phyloP scores from a whole-genome alignment of 2,329 filamentous ascomycete genomes.

The Epichloe baconii region DNA sequence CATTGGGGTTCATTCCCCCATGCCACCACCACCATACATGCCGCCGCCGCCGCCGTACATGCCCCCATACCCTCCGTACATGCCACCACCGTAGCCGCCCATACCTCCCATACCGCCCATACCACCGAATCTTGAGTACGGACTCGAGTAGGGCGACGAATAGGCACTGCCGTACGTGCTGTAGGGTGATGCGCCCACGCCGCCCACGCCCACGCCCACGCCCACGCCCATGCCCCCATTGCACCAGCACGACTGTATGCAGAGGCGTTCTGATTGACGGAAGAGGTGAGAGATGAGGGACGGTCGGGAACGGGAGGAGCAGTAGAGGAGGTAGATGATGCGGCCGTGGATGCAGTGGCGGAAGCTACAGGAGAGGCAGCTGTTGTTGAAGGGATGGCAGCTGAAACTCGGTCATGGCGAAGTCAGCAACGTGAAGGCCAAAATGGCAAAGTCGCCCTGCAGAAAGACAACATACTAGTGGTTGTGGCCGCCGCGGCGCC shows the following conservation, averaged over 20 bases:
- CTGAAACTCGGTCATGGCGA: constrained; percentile 10
- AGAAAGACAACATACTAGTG: constrained; percentile 28
- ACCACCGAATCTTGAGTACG: constrained; percentile 36
- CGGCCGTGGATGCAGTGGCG: constrained; percentile 23
- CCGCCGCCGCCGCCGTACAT: constrained; percentile 21
- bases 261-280: constrained; percentile 80
- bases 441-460: background rate
- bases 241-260: constrained; percentile 51
- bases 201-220: constrained; percentile 25
- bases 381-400: constrained; percentile 22
- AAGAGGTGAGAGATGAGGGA: constrained; percentile 61
- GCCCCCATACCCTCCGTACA: constrained; percentile 31
- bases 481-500: constrained; percentile 40
- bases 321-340: constrained; percentile 25
- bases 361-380: constrained; percentile 13
- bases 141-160: constrained; percentile 26
- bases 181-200: constrained; percentile 29
- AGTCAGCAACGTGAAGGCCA: constrained; percentile 14
- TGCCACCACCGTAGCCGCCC: constrained; percentile 26
- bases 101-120: constrained; percentile 12
- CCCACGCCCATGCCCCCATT: constrained; percentile 29
- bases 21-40: constrained; percentile 29
- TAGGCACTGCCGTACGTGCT: constrained; percentile 28
- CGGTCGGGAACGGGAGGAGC: constrained; percentile 67
- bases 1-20: constrained; percentile 48